Evolutionary conservation across 441 rosid genomes (phyloP), one percentile per base, ranked within the genome.

Genomic region (Adansonia rubrostipa): DNA sequence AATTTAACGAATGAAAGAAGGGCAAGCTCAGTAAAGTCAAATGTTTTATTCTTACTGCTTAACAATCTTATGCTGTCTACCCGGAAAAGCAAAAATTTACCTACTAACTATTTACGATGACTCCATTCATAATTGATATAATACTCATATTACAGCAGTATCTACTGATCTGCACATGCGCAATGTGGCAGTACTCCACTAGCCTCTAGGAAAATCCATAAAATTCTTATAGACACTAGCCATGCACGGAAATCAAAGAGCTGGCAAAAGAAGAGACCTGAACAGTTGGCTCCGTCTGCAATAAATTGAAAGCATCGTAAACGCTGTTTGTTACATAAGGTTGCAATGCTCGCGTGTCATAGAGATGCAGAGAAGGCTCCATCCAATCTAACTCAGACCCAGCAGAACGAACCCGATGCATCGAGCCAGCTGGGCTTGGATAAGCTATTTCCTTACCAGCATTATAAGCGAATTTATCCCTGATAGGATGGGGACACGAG

Each of bases 271-370:
- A 48, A 44, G 17, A 81, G 57, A 94, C 99, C 98, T 94, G 93
- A 85, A 94, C 87, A 11, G 90, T 73, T 47, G 95, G 95, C 64
- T 96, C 99, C 3, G 81, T 93, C 87, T 83, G 93, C 82, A 96
- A 83, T 67, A 93, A 58, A 83, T 86, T 89, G 83, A 92, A 90
- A 83, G 98, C 96, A 81, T 93, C 97, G 70, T 81, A 88, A 80
- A 91, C 92, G 72, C 86, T 86, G 20, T 88, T 88, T 66, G 85
- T 28, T 80, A 87, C 92, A 84, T 50, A 83, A 75, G 88, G 85
- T 33, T 84, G 93, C 77, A 88, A 54, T 58, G 82, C 77, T 66
- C 88, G 81, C 11, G 89, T 48, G 71, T 83, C 82, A 74, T 79
- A 84, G 20, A 81, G 84, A 76, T 81, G 82, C 71, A 82, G 68